Percentiles rank a stretch among this genome's conserved stretches.
phyloP scores from a whole-genome alignment of 176 grass and related monocot genomes.

The Carex scoparia region DNA sequence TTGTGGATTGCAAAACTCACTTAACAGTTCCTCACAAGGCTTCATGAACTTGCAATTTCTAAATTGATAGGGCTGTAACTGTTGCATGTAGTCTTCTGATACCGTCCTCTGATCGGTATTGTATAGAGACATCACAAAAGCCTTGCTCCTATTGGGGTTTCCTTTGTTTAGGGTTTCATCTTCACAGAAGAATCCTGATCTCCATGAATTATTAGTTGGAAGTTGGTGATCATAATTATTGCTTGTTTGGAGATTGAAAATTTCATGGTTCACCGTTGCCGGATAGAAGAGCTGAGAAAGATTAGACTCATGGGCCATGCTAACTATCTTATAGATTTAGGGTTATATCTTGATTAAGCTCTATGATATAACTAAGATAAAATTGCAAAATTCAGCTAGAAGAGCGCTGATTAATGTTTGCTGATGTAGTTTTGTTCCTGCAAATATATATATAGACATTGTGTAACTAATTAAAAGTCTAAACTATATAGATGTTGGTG shows the following conservation, averaged over 20 bases:
- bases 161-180: constrained; percentile 20
- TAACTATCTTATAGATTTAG: neutral
- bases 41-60: constrained; percentile 41
- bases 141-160: neutral
- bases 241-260: constrained; percentile 23
- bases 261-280: neutral
- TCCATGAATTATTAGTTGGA: constrained; percentile 15
- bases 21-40: constrained; percentile 36
- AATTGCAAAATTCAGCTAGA: neutral
- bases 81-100: constrained; percentile 12
- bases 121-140: neutral
- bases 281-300: constrained; percentile 7
- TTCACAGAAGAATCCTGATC: constrained; percentile 13
- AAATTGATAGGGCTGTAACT: constrained; percentile 33
- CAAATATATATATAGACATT: neutral
- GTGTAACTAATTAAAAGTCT: neutral
- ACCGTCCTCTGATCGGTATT: neutral
- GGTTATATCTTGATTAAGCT: neutral
- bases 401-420: neutral
- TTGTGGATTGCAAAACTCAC: constrained; percentile 45
- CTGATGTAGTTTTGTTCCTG: neutral
- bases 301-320: constrained; percentile 11
- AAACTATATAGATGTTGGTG: neutral
- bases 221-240: constrained; percentile 10
- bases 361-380: neutral